A percentile compares a stretch with the other conserved stretches of the same genome.
Evolutionary conservation across 345 rosid species (phyloP).

Genomic region (Gynandropsis gynandra): DNA sequence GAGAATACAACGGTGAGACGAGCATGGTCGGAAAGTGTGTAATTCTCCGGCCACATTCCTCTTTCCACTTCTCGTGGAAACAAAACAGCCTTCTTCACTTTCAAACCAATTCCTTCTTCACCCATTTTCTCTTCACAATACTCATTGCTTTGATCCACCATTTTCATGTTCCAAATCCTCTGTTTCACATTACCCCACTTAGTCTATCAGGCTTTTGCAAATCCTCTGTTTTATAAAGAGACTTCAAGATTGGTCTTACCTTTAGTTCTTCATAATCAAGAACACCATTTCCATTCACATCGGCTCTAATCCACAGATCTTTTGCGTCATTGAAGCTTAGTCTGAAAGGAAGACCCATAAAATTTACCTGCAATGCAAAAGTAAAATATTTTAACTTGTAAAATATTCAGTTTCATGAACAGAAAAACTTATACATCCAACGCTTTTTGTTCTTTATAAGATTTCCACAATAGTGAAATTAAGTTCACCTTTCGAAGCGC

Average conservation of each 20-base stretch:
- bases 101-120: conserved; percentile 55
- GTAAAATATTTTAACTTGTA: neutral
- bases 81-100: conserved; percentile 64
- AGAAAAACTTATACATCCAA: too few relatives aligned
- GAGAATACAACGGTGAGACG: conserved; percentile 77
- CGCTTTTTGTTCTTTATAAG: too few relatives aligned
- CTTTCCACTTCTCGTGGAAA: conserved; percentile 86
- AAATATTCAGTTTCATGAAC: too few relatives aligned
- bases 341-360: conserved; percentile 50
- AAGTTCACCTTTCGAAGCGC: conserved; percentile 55
- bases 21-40: conserved; percentile 85
- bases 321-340: conserved; percentile 50
- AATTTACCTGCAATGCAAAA: conserved; percentile 35
- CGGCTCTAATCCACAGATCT: conserved; percentile 61
- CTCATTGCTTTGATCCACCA: conserved; percentile 21
- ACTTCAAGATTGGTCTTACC: too few relatives aligned
- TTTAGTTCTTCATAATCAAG: conserved; percentile 53
- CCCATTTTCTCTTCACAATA: conserved; percentile 21
- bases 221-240: too few relatives aligned
- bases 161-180: conserved; percentile 39
- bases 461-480: too few relatives aligned
- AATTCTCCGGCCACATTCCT: conserved; percentile 86
- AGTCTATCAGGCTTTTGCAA: too few relatives aligned
- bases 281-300: conserved; percentile 52
- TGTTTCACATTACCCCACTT: conserved; percentile 12